A percentile compares a stretch with the other conserved stretches of the same genome.
Evolutionary conservation across 2,329 filamentous ascomycete genomes (phyloP).

Genomic region (Neonectria coccinea): DNA sequence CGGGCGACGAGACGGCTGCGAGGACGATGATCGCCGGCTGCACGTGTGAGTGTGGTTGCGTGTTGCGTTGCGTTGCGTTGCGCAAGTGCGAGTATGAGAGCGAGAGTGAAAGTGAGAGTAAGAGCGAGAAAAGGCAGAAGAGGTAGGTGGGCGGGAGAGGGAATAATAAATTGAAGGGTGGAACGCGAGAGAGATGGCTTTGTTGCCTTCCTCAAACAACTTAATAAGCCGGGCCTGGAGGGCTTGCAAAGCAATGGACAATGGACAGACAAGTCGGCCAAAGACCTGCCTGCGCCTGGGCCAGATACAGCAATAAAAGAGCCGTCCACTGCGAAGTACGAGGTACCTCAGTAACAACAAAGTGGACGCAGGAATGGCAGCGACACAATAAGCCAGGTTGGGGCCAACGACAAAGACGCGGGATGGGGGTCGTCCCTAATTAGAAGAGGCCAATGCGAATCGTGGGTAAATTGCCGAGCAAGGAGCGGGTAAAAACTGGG

Average conservation of each 20-base stretch:
- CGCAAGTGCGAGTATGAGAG: not conserved
- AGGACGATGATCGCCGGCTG: slow-evolving; percentile 7
- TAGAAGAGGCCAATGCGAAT: slow-evolving; percentile 36
- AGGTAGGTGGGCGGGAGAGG: slow-evolving; percentile 7
- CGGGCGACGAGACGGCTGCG: slow-evolving; percentile 10
- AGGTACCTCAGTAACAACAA: slow-evolving; percentile 22
- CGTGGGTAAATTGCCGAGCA: slow-evolving; percentile 38
- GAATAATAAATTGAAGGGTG: slow-evolving; percentile 23
- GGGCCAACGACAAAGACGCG: slow-evolving; percentile 44
- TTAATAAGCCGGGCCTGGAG: slow-evolving; percentile 22
- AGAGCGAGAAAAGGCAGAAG: not conserved
- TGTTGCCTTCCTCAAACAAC: slow-evolving; percentile 1
- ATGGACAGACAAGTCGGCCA: not conserved
- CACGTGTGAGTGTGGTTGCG: slow-evolving; percentile 12
- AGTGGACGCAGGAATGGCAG: slow-evolving; percentile 20
- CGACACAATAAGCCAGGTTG: slow-evolving; percentile 26
- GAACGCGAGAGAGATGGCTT: slow-evolving; percentile 5
- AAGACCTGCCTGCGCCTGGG: not conserved
- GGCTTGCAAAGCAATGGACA: slow-evolving; percentile 19
- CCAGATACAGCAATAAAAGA: slow-evolving; percentile 14
- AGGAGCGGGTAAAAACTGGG: slow-evolving; percentile 46
- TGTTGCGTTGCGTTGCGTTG: not conserved
- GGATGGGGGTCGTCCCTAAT: slow-evolving; percentile 40
- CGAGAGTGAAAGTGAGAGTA: not conserved
- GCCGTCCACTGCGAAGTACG: not conserved